Evolutionary conservation across 202 grass and related monocot genomes (phyloP), one percentile per base, ranked within the genome.

Genomic region (Saccharum hybrid): DNA sequence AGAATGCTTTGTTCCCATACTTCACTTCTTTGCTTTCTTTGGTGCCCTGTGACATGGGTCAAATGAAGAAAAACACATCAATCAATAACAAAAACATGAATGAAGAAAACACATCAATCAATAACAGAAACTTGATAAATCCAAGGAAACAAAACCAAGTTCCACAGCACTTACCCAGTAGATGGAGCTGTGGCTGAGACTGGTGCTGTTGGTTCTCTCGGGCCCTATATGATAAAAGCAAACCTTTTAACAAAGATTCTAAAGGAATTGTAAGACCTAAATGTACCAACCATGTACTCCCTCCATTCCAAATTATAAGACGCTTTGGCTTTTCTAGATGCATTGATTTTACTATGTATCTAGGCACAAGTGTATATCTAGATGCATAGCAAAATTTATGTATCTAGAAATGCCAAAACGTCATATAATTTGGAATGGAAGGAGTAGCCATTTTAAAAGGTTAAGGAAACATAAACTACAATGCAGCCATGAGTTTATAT

Each of bases 11-110:
- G 59, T 45, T 13, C 63, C 66, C 76, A 36, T 59, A 7, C 82
- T 36, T 74, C 48, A 74, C 30, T 93, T 93, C 91, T 88, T 93
- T 1, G 77, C 63, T 38, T 93, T 93, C 85, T 88, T 90, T 23
- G 88, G 68, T 38, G 75, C 74, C 60, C 83, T 90, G 68, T 67
- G 51, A 79, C 18, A 83, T 18, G 51, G 52, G 2, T 74, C 2
- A 86, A 48, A 52, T 2, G 7, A 26, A 33, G 8, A 52, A 34
- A 4, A 34, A 34, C 33, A 34, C 33, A 34, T 45, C 28, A 36
- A 36, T 36, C 34, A 56, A 36, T 14, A 26, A 61, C 56, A 60
- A 43, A 54, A 30, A 26, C 3, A 51, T 2, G 82, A 69, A 36
- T 36, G 34, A 36, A 36, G 34, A 36, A 5, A 36, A 36, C 34